phyloP scores from a whole-genome alignment of 192 early-diverging fungal genomes.

The Coemansia sp. region DNA sequence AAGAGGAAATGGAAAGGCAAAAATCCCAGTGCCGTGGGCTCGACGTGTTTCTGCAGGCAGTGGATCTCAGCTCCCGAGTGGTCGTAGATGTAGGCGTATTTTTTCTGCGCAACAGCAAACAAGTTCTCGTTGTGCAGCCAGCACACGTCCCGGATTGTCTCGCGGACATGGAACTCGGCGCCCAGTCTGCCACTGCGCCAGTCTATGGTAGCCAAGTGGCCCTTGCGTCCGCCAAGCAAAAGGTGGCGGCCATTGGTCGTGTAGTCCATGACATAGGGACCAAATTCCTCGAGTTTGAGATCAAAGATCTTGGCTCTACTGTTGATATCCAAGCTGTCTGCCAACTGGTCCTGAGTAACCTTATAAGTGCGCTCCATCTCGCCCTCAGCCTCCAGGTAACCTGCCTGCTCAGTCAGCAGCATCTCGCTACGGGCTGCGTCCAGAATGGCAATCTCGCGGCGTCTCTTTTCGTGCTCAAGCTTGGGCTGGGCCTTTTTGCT shows the following conservation, averaged over 20 bases:
- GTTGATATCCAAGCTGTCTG: conserved; percentile 68
- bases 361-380: conserved; percentile 84
- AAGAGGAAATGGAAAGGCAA: conserved; percentile 92
- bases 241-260: conserved; percentile 79
- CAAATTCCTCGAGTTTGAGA: conserved; percentile 74
- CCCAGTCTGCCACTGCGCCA: conserved; percentile 79
- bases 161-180: conserved; percentile 82
- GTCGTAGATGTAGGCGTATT: conserved; percentile 94
- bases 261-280: conserved; percentile 88
- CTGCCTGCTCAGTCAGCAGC: conserved; percentile 71
- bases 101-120: conserved; percentile 95
- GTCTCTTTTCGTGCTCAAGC: conserved; percentile 61
- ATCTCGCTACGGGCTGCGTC: conserved; percentile 77
- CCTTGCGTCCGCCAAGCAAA: conserved; percentile 74
- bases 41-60: conserved; percentile 76
- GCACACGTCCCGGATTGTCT: conserved; percentile 86
- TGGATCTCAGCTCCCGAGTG: conserved; percentile 87
- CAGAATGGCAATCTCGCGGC: conserved; percentile 63
- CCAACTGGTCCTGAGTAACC: conserved; percentile 68
- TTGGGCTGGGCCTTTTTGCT: conserved; percentile 72
- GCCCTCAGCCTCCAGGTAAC: conserved; percentile 84
- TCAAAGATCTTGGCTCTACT: conserved; percentile 78
- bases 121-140: conserved; percentile 96
- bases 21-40: conserved; percentile 83
- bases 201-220: conserved; percentile 89